Evolutionary conservation across 192 early-diverging fungal species (phyloP), one percentile per base, ranked within the genome.

Genomic region (Diversispora epigaea): DNA sequence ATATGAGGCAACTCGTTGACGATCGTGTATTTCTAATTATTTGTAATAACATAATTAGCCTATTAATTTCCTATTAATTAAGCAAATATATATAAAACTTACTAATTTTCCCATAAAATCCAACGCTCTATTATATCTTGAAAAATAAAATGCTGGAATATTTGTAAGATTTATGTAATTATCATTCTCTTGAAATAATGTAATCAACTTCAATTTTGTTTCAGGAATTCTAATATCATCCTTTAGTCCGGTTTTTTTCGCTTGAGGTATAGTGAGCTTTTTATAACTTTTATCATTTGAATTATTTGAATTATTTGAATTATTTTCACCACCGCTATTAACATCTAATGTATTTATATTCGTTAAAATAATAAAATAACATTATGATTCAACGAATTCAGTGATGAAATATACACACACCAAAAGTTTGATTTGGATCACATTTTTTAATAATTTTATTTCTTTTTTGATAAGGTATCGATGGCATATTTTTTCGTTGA

Each of bases 121-220:
- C 43, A 64, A 45, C 19, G 62, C 62, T 39, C 62, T 32, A 64
- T 44, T 6, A 45, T 43, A 64, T 64, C 62, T 64, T 17, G n/a
- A 32, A 9, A 64, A 64, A 64, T 64, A 64, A 14, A 0, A n/a
- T 17, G 12, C 17, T 41, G 62, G 62, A n/a, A 64, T 64, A n/a
- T 43, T 17, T 12, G 39, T 64, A 43, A 64, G 43, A 6, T 32
- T 32, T 32, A 64, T 64, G 43, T 64, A 64, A 64, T 64, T 64
- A 17, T 41, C 43, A 40, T 64, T 64, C 39, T 64, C 62, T 41
- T 41, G 62, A 64, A 64, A 64, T 64, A 64, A 64, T 43, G 62
- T 64, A 41, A 64, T 44, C 17, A 64, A 43, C 25, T 64, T 64
- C 43, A 64, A 64, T 64, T 64, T 64, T 0, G 62, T 64, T 64